Evolutionary conservation across 768 basidiomycete species (phyloP).

Genomic region (Hemileccinum impolitum): DNA sequence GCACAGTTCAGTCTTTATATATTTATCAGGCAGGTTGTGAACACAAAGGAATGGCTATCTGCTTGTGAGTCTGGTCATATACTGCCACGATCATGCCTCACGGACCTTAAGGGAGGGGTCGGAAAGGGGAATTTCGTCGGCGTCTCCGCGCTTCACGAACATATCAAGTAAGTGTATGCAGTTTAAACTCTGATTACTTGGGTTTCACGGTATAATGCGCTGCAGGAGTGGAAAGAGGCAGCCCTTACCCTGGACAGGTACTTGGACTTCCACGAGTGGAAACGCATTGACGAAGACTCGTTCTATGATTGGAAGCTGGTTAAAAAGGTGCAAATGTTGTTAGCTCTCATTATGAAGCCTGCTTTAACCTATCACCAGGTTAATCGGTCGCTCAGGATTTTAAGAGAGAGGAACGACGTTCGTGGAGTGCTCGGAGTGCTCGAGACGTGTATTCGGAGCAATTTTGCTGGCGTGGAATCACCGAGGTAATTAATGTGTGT

Average conservation of each 20-base stretch:
- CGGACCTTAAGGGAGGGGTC: slow-evolving; percentile 68
- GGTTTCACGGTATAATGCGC: not conserved
- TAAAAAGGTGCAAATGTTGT: slow-evolving; percentile 49
- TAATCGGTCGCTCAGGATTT: slow-evolving; percentile 61
- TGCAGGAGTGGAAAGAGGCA: slow-evolving; percentile 82
- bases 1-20: slow-evolving; percentile 86
- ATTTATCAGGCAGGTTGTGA: slow-evolving; percentile 86
- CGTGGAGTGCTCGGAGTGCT: slow-evolving; percentile 86
- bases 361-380: slow-evolving; percentile 44
- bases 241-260: slow-evolving; percentile 78
- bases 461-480: slow-evolving; percentile 93
- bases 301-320: slow-evolving; percentile 93
- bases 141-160: slow-evolving; percentile 69
- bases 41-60: slow-evolving; percentile 88
- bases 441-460: slow-evolving; percentile 85
- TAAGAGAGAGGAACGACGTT: slow-evolving; percentile 76
- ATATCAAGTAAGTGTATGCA: slow-evolving; percentile 54
- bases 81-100: not conserved
- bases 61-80: slow-evolving; percentile 58
- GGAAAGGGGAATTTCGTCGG: slow-evolving; percentile 73
- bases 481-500: slow-evolving; percentile 45
- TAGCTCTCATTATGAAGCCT: too few species aligned
- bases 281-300: slow-evolving; percentile 77
- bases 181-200: not conserved
- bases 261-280: slow-evolving; percentile 89